These are phyloP conservation scores for Globisporangium polare DNA, from an alignment of 352 stramenopile genomes.

Conservation along the genomic window DNA sequence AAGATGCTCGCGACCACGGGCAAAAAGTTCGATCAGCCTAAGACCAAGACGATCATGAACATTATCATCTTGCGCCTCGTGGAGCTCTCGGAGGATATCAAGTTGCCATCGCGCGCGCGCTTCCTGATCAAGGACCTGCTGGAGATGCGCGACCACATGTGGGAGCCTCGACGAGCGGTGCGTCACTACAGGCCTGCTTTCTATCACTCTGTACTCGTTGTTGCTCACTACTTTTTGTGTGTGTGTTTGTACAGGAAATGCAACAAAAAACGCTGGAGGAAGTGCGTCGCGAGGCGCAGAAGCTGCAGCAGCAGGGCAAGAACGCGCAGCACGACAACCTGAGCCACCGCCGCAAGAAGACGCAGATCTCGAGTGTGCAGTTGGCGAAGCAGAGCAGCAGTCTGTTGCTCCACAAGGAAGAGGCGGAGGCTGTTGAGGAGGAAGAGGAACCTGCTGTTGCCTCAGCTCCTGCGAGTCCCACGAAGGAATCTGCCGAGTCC, in stretches of 20 bases:
- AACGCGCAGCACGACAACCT: conserved; percentile 87
- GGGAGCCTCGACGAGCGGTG: conserved; percentile 78
- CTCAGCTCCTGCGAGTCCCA: conserved; percentile 4
- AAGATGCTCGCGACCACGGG: conserved; percentile 81
- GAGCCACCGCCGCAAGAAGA: conserved; percentile 66
- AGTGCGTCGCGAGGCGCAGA: conserved; percentile 76
- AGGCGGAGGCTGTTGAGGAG: conserved; percentile 3
- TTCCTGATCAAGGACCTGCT: conserved; percentile 85
- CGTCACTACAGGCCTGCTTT: not conserved
- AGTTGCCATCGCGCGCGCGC: conserved; percentile 65
- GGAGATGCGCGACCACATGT: conserved; percentile 84
- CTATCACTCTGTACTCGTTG: not conserved
- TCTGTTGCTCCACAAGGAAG: conserved; percentile 50
- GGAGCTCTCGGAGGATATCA: conserved; percentile 71
- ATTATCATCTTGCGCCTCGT: conserved; percentile 84
- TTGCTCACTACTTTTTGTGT: not conserved
- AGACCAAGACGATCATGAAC: conserved; percentile 77
- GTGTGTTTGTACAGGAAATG: conserved; percentile 39
- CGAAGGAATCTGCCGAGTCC: not conserved
- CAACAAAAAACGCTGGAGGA: conserved; percentile 87
- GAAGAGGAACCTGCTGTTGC: conserved; percentile 13
- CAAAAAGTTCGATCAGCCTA: conserved; percentile 85
- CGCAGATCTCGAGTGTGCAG: conserved; percentile 71
- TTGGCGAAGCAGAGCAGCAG: conserved; percentile 80
- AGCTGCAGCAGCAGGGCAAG: conserved; percentile 81